phyloP scores from a whole-genome alignment of 768 basidiomycete genomes.

The Boletus fagicola region DNA sequence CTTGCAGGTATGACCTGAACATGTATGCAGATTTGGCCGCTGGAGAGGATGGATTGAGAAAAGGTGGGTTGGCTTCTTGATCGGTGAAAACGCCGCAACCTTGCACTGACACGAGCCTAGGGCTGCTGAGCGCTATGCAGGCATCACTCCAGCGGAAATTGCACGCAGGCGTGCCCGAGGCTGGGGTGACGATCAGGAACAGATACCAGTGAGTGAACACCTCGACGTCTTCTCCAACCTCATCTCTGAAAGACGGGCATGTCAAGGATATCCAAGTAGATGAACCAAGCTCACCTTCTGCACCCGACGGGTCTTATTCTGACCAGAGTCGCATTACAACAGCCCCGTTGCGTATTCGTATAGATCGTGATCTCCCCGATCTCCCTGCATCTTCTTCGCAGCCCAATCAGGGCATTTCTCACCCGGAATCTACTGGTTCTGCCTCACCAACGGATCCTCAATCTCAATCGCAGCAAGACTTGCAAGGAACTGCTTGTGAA shows the following conservation, averaged over 20 bases:
- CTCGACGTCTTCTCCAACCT: not conserved
- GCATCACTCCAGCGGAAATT: slow-evolving; percentile 58
- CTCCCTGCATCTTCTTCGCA: slow-evolving; percentile 16
- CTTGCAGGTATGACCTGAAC: not conserved
- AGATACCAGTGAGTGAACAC: slow-evolving; percentile 14
- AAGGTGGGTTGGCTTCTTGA: slow-evolving; percentile 43
- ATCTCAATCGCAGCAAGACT: slow-evolving; percentile 33
- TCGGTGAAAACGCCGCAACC: not conserved
- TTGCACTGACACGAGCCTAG: slow-evolving; percentile 36
- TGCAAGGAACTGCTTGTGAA: slow-evolving; percentile 45
- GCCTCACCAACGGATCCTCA: slow-evolving; percentile 25
- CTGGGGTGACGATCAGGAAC: slow-evolving; percentile 55
- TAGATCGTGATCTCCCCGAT: slow-evolving; percentile 36
- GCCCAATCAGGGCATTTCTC: not conserved
- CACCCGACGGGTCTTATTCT: slow-evolving; percentile 5
- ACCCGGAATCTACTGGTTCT: slow-evolving; percentile 12
- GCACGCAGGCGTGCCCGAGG: slow-evolving; percentile 60
- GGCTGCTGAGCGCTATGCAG: slow-evolving; percentile 79
- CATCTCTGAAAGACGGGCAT: slow-evolving; percentile 4
- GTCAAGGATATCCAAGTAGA: slow-evolving; percentile 19
- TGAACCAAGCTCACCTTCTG: not conserved
- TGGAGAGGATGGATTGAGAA: slow-evolving; percentile 92
- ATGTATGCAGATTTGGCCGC: slow-evolving; percentile 65
- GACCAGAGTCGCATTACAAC: slow-evolving; percentile 15
- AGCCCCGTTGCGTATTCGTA: slow-evolving; percentile 44